A percentile compares a stretch with the other conserved stretches of the same genome.
These are phyloP conservation scores for Colletotrichum lindemuthianum DNA, from an alignment of 2,329 filamentous ascomycete genomes.

Conservation along the genomic window DNA sequence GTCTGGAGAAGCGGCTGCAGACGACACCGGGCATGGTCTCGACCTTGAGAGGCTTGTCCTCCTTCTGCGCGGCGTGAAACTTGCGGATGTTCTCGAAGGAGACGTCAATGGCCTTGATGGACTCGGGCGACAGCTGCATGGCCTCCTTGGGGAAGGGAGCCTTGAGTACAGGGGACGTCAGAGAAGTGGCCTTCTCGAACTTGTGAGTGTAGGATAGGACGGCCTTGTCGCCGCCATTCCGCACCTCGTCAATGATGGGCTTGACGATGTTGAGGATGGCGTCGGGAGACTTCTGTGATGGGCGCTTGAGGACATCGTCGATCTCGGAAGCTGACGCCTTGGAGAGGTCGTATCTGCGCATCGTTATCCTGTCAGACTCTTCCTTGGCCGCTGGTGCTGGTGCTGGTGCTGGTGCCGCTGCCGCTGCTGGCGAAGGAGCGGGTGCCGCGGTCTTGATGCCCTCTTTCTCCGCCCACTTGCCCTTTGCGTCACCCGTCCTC, in stretches of 20 bases:
- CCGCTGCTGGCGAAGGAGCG: slow-evolving; percentile 40
- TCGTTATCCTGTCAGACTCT: slow-evolving; percentile 71
- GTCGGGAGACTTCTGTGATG: slow-evolving; percentile 94
- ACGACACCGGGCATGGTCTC: slow-evolving; percentile 98
- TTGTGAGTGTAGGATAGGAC: slow-evolving; percentile 95
- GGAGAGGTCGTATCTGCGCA: slow-evolving; percentile 81
- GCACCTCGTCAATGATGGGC: slow-evolving; percentile 91
- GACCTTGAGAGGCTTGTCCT: slow-evolving; percentile 82
- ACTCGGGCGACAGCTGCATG: slow-evolving; percentile 83
- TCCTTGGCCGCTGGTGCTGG: slow-evolving; percentile 52
- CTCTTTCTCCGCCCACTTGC: slow-evolving; percentile 87
- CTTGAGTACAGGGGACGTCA: slow-evolving; percentile 88
- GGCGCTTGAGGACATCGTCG: slow-evolving; percentile 80
- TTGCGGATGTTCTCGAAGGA: slow-evolving; percentile 94
- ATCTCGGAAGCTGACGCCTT: slow-evolving; percentile 73
- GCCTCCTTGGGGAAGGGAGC: slow-evolving; percentile 87
- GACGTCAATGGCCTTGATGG: slow-evolving; percentile 89
- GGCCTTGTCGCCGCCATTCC: slow-evolving; percentile 84
- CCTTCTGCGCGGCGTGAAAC: slow-evolving; percentile 92
- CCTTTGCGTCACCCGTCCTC: slow-evolving; percentile 92
- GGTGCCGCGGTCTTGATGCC: slow-evolving; percentile 63
- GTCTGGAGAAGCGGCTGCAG: slow-evolving; percentile 90
- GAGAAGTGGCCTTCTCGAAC: slow-evolving; percentile 93
- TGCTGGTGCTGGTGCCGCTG: slow-evolving; percentile 45
- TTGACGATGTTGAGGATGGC: slow-evolving; percentile 90